Evolutionary conservation across 306 rosid species (phyloP).

Genomic region (Sechiopsis laciniata): DNA sequence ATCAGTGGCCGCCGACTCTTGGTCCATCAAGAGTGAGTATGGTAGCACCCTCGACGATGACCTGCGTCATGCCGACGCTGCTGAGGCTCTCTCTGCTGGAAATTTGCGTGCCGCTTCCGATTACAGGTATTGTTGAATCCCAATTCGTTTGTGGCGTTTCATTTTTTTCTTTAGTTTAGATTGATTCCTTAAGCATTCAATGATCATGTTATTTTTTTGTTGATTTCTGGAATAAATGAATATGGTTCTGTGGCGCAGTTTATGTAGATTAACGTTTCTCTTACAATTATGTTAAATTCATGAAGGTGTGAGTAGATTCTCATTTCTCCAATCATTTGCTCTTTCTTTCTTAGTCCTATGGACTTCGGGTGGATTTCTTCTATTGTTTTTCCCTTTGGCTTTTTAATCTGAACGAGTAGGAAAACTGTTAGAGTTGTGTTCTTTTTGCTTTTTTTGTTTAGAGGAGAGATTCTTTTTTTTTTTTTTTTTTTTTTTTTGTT

Average conservation of each 20-base stretch:
- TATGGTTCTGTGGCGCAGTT: background rate
- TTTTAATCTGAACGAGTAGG: background rate
- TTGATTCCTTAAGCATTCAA: slow-evolving; percentile 9
- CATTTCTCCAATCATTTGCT: background rate
- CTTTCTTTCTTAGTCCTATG: background rate
- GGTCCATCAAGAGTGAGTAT: slow-evolving; percentile 98
- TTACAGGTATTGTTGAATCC: slow-evolving; percentile 77
- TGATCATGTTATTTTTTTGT: background rate
- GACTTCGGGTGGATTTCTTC: background rate
- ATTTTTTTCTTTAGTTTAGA: background rate
- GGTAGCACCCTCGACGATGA: slow-evolving; percentile 97
- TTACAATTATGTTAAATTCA: background rate
- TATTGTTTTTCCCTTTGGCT: background rate
- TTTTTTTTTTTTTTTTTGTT: background rate
- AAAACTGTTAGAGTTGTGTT: background rate
- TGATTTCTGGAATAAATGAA: slow-evolving; percentile 3
- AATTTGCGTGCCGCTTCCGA: slow-evolving; percentile 69
- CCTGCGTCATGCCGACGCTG: slow-evolving; percentile 92
- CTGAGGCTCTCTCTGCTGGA: slow-evolving; percentile 76
- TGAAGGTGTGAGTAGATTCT: background rate
- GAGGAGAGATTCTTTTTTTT: too few relatives aligned
- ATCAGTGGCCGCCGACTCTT: slow-evolving; percentile 86
- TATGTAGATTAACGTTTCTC: background rate
- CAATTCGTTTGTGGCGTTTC: background rate
- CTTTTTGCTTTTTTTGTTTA: background rate